These are phyloP conservation scores for Fusarium temperatum DNA, from an alignment of 2,329 filamentous ascomycete genomes.

Conservation along the genomic window DNA sequence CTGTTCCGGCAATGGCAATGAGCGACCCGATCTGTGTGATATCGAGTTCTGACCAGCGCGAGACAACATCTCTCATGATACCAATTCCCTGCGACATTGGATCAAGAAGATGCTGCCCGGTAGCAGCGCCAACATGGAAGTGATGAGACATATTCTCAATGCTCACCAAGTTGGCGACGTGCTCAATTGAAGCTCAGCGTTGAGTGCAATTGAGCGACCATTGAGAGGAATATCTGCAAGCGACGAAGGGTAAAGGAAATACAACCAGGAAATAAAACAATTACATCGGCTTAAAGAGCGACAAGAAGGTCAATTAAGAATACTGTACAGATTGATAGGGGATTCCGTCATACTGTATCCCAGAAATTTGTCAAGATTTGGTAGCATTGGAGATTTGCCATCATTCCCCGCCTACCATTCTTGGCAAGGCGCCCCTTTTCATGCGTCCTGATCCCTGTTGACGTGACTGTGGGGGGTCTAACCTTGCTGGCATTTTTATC, in stretches of 20 bases:
- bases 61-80: conserved; percentile 49
- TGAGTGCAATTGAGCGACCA: conserved; percentile 7
- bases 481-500: neutral
- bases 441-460: neutral
- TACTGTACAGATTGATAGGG: neutral
- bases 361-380: conserved; percentile 17
- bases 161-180: neutral
- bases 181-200: conserved; percentile 3
- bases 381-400: neutral
- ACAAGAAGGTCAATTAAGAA: conserved; percentile 19
- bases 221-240: neutral
- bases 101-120: conserved; percentile 37
- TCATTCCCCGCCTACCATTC: neutral
- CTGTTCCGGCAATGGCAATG: conserved; percentile 54
- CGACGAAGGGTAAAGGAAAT: neutral
- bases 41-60: conserved; percentile 56
- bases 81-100: conserved; percentile 47
- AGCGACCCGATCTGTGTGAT: conserved; percentile 56
- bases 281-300: conserved; percentile 34
- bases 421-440: neutral
- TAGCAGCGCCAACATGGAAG: conserved; percentile 34
- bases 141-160: conserved; percentile 31
- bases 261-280: neutral
- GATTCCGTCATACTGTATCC: neutral
- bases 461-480: neutral